Base-by-base conservation (phyloP, 139 green algal genomes). In the Coccomyxa sp. region DNA sequence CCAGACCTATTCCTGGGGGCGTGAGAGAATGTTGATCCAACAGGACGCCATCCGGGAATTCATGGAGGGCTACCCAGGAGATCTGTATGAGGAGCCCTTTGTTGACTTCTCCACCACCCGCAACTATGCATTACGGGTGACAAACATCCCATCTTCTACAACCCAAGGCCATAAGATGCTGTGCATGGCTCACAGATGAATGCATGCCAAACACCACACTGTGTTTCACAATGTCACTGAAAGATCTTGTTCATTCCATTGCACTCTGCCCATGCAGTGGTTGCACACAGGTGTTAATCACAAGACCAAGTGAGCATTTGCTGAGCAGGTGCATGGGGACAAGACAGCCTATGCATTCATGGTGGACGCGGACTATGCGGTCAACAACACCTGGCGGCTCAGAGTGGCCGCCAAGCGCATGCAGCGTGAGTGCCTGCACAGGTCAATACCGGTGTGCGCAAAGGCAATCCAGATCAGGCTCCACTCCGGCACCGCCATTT, bases 311-410 rank as follows among this genome's bases (percentile, higher is more conserved):
- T 11, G 4, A 51, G 38, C 10, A 25, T 71, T 15, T 71, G 63
- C 28, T 32, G 31, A n/a, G 76, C 76, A 82, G 28, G 60, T n/a
- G 60, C 79, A 82, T 28, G 79, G 79, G 51, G 11, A 76, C 28
- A 77, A 30, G 79, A 82, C 79, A 13, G 79, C 79, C 25, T 82
- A 82, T 31, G 28, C 13, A 13, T 30, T 82, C 60, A 77, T 82
- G 79, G 11, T 82, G 28, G 79, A 82, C 38, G 79, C 60, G 14
- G 79, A 82, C 28, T 66, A 66, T 74, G 66, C 60, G 60, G 28
- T 82, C 28, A 51, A 76, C 12, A 30, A 30, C 60, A 60, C 60
- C 16, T 82, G 79, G 79, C 79, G 60, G 13, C 31, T 76, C 59
- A 60, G 79, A 0, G 23, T 58, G 14, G 60, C 79, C 10, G 63